Conservation (phyloP, 257 asterid genomes). For the Sherardia arvensis region DNA sequence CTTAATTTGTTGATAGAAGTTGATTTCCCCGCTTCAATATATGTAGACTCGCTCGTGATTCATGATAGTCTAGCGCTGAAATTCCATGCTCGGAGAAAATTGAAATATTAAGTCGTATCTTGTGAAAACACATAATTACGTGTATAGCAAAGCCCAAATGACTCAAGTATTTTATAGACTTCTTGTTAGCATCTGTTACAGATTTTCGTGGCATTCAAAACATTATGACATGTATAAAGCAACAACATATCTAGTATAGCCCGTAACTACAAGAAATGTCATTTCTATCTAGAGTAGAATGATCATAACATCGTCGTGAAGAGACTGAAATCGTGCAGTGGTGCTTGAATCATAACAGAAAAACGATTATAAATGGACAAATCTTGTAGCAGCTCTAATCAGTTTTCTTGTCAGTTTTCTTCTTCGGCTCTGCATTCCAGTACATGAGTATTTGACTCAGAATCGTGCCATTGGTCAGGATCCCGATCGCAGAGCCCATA, state of each 20-base stretch:
- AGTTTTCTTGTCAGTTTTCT: slow-evolving; percentile 45
- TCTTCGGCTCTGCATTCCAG: slow-evolving; percentile 50
- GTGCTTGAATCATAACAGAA: neutral
- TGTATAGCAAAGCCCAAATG: neutral
- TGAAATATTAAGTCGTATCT: neutral
- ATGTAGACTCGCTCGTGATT: too few relatives aligned
- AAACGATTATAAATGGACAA: neutral
- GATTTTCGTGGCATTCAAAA: neutral
- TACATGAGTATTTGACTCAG: slow-evolving; percentile 70
- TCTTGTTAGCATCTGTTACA: neutral
- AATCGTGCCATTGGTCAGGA: slow-evolving; percentile 76
- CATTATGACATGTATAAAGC: neutral
- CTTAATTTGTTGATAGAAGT: neutral
- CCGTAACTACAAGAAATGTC: neutral
- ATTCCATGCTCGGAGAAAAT: neutral
- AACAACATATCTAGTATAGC: neutral
- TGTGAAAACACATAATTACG: neutral
- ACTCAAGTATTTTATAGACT: neutral
- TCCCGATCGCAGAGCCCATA: slow-evolving; percentile 71
- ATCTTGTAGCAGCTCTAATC: neutral
- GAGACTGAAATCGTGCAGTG: neutral
- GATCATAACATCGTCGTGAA: neutral
- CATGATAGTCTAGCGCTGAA: neutral
- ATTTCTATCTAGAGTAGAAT: neutral
- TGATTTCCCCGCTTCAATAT: neutral